Percentiles rank a stretch among this genome's conserved stretches.
phyloP scores from a whole-genome alignment of 2,329 filamentous ascomycete species.

The Erysiphe pulchra region DNA sequence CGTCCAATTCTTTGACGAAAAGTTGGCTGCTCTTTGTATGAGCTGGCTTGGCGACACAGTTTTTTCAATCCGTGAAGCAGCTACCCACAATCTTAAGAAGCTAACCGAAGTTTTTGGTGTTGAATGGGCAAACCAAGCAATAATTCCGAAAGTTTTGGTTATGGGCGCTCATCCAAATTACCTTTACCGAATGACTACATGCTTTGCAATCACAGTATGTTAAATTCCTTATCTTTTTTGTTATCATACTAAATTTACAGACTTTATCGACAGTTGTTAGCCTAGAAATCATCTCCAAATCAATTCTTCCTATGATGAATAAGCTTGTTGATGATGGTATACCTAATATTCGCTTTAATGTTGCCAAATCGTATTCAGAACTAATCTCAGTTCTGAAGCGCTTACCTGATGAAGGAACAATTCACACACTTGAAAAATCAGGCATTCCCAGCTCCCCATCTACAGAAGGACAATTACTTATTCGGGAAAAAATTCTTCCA shows the following conservation, averaged over 20 bases:
- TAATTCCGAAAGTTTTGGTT: slow-evolving; percentile 93
- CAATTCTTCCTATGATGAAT: slow-evolving; percentile 87
- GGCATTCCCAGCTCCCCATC: slow-evolving; percentile 35
- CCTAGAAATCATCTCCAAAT: slow-evolving; percentile 75
- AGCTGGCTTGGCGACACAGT: slow-evolving; percentile 95
- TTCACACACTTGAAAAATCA: slow-evolving; percentile 64
- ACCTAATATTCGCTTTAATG: slow-evolving; percentile 97
- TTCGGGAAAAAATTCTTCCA: slow-evolving; percentile 65
- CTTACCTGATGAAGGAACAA: slow-evolving; percentile 66
- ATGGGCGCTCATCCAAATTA: slow-evolving; percentile 99
- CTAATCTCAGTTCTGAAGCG: slow-evolving; percentile 80
- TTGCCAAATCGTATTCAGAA: slow-evolving; percentile 87
- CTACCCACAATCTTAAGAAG: slow-evolving; percentile 94
- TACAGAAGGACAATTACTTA: slow-evolving; percentile 49
- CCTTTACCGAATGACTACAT: slow-evolving; percentile 99
- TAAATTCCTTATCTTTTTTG: not conserved
- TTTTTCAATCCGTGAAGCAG: slow-evolving; percentile 93
- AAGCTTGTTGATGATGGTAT: slow-evolving; percentile 86
- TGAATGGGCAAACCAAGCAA: slow-evolving; percentile 88
- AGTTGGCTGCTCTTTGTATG: slow-evolving; percentile 89
- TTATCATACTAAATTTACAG: slow-evolving; percentile 21
- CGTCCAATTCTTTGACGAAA: slow-evolving; percentile 95
- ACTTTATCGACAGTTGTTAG: slow-evolving; percentile 83
- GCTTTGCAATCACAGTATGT: slow-evolving; percentile 88
- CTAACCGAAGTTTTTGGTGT: slow-evolving; percentile 96